These are phyloP conservation scores for Suillus discolor DNA, from an alignment of 768 basidiomycete genomes.

Conservation along the genomic window DNA sequence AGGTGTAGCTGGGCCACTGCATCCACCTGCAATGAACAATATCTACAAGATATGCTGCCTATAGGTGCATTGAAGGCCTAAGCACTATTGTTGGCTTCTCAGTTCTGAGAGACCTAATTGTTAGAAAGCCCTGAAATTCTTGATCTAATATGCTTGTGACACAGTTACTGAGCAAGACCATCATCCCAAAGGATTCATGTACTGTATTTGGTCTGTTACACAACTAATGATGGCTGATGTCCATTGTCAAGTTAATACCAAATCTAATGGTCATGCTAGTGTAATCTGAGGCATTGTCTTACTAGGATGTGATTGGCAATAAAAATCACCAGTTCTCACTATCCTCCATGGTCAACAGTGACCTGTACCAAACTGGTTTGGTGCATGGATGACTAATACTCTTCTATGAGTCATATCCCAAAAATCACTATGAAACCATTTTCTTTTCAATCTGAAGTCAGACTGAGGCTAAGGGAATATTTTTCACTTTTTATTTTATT, in stretches of 20 bases:
- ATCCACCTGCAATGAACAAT: not conserved
- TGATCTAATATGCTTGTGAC: not conserved
- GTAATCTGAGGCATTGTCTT: too few relatives aligned
- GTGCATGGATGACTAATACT: too few relatives aligned
- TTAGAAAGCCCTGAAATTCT: not conserved
- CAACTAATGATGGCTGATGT: not conserved
- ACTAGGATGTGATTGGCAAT: too few relatives aligned
- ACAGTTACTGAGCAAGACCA: not conserved
- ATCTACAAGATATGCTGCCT: not conserved
- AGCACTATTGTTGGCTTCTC: not conserved
- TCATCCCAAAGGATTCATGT: not conserved
- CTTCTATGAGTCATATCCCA: too few relatives aligned
- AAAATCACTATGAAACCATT: too few relatives aligned
- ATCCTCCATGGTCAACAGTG: too few relatives aligned
- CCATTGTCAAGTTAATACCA: not conserved
- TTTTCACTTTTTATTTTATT: too few relatives aligned
- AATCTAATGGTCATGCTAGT: not conserved
- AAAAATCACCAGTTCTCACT: too few relatives aligned
- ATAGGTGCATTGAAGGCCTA: not conserved
- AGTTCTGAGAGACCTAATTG: slow-evolving; percentile 1
- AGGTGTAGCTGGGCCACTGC: not conserved
- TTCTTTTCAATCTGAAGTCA: too few relatives aligned
- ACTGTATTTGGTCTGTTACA: not conserved
- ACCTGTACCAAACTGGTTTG: too few relatives aligned
- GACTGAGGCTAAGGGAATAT: too few relatives aligned